Evolutionary conservation across 2,329 filamentous ascomycete species (phyloP), one percentile per base, ranked within the genome.

Genomic region (Monilinia vaccinii-corymbosi): DNA sequence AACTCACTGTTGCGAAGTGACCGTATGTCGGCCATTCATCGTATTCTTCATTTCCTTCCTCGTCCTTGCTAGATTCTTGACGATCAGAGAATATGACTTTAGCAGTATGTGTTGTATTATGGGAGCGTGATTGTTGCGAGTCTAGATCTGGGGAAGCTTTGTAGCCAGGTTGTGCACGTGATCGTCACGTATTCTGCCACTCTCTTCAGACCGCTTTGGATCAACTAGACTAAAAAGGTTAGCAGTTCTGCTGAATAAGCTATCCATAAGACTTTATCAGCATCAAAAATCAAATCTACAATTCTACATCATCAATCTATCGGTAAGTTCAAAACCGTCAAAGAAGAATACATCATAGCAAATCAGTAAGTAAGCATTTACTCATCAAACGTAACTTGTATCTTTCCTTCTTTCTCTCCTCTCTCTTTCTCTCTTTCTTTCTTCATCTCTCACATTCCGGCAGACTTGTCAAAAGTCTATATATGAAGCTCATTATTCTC

Each of bases 401-500:
- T 67, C 66, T 68, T 62, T 60, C 60, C n/a, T n/a, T n/a, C n/a
- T n/a, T n/a, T n/a, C n/a, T n/a, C n/a, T n/a, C n/a, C n/a, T n/a
- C n/a, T n/a, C n/a, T n/a, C n/a, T n/a, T n/a, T n/a, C n/a, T n/a
- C n/a, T n/a, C n/a, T n/a, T n/a, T n/a, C n/a, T n/a, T n/a, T n/a
- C n/a, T 60, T 50, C 58, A 65, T 69, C 68, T 65, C 58, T 63
- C 49, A 25, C 14, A 56, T 62, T 61, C 52, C 38, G 38, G 23
- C 32, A 38, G 31, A 52, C 28, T 61, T 51, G 55, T 32, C 32
- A 10, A 60, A 63, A 52, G 44, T 65, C 62, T 69, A 69, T 71
- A 69, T 66, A 71, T 71, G 70, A 71, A 71, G 66, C 67, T 70
- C 65, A 60, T 71, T 63, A 61, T 71, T 61, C 57, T 70, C 55